Percentiles rank a stretch among this genome's conserved stretches.
Evolutionary conservation across 2,329 filamentous ascomycete genomes (phyloP).

Genomic region (Cladorrhinum sp.): DNA sequence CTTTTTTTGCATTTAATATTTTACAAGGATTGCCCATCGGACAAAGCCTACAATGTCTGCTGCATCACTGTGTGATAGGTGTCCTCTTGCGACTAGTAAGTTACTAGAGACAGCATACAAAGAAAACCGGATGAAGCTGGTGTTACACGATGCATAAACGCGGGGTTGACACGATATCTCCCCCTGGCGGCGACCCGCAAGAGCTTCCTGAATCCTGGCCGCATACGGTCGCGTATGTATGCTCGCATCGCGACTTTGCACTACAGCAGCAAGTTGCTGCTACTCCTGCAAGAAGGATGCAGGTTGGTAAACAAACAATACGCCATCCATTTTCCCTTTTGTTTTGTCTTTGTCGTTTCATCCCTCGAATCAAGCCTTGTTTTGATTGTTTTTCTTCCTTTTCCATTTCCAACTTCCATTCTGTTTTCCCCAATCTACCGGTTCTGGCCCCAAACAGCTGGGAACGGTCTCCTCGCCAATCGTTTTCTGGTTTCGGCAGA

Average conservation of each 20-base stretch:
- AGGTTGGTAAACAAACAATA: background rate
- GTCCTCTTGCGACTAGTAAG: background rate
- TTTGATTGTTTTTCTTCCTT: background rate
- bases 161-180: background rate
- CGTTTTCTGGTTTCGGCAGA: constrained; percentile 3
- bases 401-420: constrained; percentile 9
- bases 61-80: no score
- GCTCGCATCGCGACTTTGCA: constrained; percentile 5
- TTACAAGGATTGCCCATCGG: no score
- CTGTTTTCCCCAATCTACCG: background rate
- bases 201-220: background rate
- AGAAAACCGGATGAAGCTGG: background rate
- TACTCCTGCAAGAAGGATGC: background rate
- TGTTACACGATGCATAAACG: background rate
- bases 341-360: constrained; percentile 5
- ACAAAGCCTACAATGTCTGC: background rate
- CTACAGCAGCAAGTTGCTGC: background rate
- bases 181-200: background rate
- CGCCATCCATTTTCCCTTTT: constrained; percentile 1
- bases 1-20: no score
- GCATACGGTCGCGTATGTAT: background rate
- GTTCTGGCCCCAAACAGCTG: background rate
- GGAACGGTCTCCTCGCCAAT: constrained; percentile 1
- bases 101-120: background rate
- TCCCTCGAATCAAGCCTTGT: background rate